phyloP scores from a whole-genome alignment of 495 filamentous ascomycete species.

The Podospora anserina region DNA sequence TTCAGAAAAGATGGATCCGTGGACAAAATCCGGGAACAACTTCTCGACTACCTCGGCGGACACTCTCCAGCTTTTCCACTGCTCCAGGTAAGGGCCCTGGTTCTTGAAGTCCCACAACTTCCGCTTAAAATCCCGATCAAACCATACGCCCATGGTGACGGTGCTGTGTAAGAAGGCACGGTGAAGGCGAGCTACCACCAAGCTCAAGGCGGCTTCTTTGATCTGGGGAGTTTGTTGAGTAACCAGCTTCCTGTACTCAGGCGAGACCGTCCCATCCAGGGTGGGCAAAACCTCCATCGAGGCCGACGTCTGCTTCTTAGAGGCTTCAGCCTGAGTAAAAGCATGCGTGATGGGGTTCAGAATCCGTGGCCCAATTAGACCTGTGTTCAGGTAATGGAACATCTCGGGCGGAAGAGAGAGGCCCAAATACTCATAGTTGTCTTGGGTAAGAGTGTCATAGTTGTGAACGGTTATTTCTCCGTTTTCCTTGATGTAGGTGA shows the following conservation, averaged over 20 bases:
- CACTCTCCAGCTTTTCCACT: slow-evolving; percentile 73
- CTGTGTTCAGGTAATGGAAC: slow-evolving; percentile 84
- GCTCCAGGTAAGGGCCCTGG: slow-evolving; percentile 56
- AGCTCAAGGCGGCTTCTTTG: slow-evolving; percentile 67
- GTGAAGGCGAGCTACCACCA: slow-evolving; percentile 74
- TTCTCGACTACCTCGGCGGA: slow-evolving; percentile 50
- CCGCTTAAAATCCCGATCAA: slow-evolving; percentile 62
- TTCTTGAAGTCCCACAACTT: slow-evolving; percentile 58
- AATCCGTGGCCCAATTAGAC: slow-evolving; percentile 72
- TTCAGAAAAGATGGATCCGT: slow-evolving; percentile 55
- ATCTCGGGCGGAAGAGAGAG: slow-evolving; percentile 87
- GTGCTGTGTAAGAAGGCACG: slow-evolving; percentile 74
- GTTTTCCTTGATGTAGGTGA: slow-evolving; percentile 70
- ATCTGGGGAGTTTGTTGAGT: slow-evolving; percentile 66
- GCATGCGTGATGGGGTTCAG: slow-evolving; percentile 77
- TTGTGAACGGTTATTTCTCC: slow-evolving; percentile 73
- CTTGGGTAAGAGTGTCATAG: slow-evolving; percentile 63
- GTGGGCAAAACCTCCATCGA: slow-evolving; percentile 73
- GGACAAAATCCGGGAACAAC: slow-evolving; percentile 44
- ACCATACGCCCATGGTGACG: slow-evolving; percentile 80
- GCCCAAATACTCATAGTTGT: slow-evolving; percentile 85
- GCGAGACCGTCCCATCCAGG: slow-evolving; percentile 73
- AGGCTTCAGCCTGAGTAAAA: not conserved
- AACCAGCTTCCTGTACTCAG: slow-evolving; percentile 77
- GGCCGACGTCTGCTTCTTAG: not conserved